Evolutionary conservation across 2,329 filamentous ascomycete genomes (phyloP), one percentile per base, ranked within the genome.

Genomic region (Fusarium sp.): DNA sequence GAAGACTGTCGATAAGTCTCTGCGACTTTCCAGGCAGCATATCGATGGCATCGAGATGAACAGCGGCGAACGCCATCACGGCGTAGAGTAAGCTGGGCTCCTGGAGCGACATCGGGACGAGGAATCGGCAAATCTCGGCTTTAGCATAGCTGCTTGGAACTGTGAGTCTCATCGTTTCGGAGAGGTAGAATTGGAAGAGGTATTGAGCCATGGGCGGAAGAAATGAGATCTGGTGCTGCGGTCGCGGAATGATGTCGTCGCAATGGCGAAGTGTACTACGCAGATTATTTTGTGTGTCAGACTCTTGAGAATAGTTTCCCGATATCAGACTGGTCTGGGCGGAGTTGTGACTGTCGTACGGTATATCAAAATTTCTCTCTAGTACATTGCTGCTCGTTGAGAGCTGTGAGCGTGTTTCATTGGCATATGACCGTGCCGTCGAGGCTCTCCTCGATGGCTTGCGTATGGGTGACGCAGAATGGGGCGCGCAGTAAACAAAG

Each of bases 91-190:
- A 15, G n/a, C 69, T 63, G 0, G 70, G 70, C 20, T 73, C 61
- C 1, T 66, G 57, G 3, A 67, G 46, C 10, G 70, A 62, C 61
- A 72, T 72, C 4, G 70, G 70, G 13, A 73, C 69, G 0, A 73
- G 42, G 9, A 73, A 73, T 10, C 62, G 70, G 3, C 70, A 73
- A 3, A 73, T 73, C 29, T 73, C 50, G 18, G 45, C 35, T 27
- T 65, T 61, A 0, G 70, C 70, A 35, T 63, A 70, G 6, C 42
- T 61, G 25, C 70, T 72, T 3, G 70, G 70, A 8, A 72, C 69
- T 9, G 65, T 73, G 13, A 73, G 65, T 15, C 62, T 67, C 29
- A 73, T 72, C 1, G 70, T 73, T 55, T 73, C 65, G 2, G 70
- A 46, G 5, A 67, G 39, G 20, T 73, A 73, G n/a, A 72, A 72